Percentiles rank a stretch among this genome's conserved stretches.
phyloP scores from a whole-genome alignment of 345 rosid species.

The Hevea brasiliensis region DNA sequence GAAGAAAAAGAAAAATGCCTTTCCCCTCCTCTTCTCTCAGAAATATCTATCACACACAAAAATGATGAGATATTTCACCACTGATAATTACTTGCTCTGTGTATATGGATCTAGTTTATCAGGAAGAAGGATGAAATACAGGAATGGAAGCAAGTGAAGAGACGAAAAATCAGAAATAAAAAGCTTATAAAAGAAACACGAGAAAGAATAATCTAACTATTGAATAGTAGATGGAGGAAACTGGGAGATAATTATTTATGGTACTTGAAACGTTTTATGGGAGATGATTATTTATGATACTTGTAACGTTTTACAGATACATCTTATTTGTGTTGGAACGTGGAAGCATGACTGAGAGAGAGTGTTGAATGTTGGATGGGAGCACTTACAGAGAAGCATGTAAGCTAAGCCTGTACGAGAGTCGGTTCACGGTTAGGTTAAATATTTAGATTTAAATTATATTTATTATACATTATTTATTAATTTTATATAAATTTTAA shows the following conservation, averaged over 20 bases:
- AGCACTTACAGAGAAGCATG: too few species aligned
- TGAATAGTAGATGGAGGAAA: conserved; percentile 18
- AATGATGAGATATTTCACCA: neutral
- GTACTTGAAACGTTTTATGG: too few species aligned
- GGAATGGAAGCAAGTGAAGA: neutral
- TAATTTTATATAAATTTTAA: too few species aligned
- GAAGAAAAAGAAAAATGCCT: neutral
- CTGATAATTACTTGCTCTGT: neutral
- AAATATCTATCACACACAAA: neutral
- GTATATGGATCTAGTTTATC: neutral
- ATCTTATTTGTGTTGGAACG: neutral
- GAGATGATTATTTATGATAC: neutral
- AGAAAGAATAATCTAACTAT: neutral
- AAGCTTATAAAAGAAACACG: neutral
- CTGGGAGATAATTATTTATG: neutral
- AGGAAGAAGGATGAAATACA: neutral
- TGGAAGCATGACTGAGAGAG: neutral
- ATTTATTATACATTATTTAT: too few species aligned
- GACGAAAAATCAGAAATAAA: too few species aligned
- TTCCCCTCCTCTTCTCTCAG: conserved; percentile 6
- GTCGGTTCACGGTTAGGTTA: too few species aligned
- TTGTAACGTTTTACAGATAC: neutral
- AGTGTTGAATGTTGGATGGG: neutral
- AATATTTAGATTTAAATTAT: too few species aligned
- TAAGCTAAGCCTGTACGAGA: too few species aligned